Conservation (phyloP, 2,329 filamentous ascomycete species). For the Gaeumannomyces sp. region DNA sequence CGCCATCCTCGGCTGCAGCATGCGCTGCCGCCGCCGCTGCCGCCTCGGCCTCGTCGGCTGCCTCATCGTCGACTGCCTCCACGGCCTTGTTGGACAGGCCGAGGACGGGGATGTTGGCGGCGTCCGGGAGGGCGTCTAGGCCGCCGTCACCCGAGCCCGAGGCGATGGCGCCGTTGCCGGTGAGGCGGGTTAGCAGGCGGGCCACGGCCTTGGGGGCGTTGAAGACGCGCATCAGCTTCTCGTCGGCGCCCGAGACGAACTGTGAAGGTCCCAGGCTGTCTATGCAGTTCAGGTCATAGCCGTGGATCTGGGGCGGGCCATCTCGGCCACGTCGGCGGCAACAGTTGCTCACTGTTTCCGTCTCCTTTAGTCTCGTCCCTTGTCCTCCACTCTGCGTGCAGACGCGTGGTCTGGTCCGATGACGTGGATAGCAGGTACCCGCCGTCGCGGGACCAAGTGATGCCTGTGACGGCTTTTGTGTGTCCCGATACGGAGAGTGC, state of each 20-base stretch:
- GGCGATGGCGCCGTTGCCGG: slow-evolving; percentile 45
- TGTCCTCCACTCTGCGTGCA: slow-evolving; percentile 74
- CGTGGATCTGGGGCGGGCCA: slow-evolving; percentile 96
- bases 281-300: slow-evolving; percentile 95
- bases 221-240: slow-evolving; percentile 97
- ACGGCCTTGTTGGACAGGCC: slow-evolving; percentile 95
- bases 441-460: slow-evolving; percentile 78
- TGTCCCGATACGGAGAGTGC: slow-evolving; percentile 77
- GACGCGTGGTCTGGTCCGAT: slow-evolving; percentile 84
- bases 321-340: slow-evolving; percentile 72
- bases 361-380: not conserved
- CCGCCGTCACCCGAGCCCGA: slow-evolving; percentile 23
- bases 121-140: slow-evolving; percentile 61
- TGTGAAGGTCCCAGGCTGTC: slow-evolving; percentile 64
- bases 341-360: not conserved
- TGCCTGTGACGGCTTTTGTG: slow-evolving; percentile 70
- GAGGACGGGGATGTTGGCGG: slow-evolving; percentile 89
- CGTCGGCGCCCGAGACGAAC: slow-evolving; percentile 92
- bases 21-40: slow-evolving; percentile 15
- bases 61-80: slow-evolving; percentile 46
- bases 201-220: slow-evolving; percentile 81
- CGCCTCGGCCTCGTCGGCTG: not conserved
- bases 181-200: slow-evolving; percentile 61
- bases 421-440: slow-evolving; percentile 84
- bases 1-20: slow-evolving; percentile 27